Evolutionary conservation across 352 stramenopile genomes (phyloP).

Genomic region (Phytopythium vexans): DNA sequence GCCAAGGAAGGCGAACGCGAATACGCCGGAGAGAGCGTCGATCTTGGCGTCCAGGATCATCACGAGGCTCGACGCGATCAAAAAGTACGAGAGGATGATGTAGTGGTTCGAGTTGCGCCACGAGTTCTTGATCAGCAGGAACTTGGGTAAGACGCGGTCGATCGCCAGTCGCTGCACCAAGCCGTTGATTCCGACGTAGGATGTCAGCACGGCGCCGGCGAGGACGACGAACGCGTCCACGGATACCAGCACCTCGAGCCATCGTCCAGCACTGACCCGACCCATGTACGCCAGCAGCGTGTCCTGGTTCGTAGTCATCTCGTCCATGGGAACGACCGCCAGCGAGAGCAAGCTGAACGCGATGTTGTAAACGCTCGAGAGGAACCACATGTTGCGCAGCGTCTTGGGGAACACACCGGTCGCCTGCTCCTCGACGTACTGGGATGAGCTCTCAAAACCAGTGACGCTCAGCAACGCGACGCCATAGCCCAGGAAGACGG

Average conservation of each 20-base stretch:
- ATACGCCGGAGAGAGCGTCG: slow-evolving; percentile 76
- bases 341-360: slow-evolving; percentile 63
- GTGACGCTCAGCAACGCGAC: slow-evolving; percentile 76
- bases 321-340: slow-evolving; percentile 56
- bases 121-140: slow-evolving; percentile 56
- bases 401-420: slow-evolving; percentile 80
- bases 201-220: slow-evolving; percentile 65
- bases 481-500: slow-evolving; percentile 57
- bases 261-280: slow-evolving; percentile 16
- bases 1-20: slow-evolving; percentile 84
- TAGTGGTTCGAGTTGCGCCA: slow-evolving; percentile 78
- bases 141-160: slow-evolving; percentile 62
- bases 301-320: slow-evolving; percentile 56
- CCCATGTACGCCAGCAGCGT: slow-evolving; percentile 67
- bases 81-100: slow-evolving; percentile 79
- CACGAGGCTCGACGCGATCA: slow-evolving; percentile 67
- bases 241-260: slow-evolving; percentile 32
- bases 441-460: slow-evolving; percentile 79
- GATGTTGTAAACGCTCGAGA: slow-evolving; percentile 81
- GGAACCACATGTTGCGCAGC: slow-evolving; percentile 76
- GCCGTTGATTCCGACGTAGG: slow-evolving; percentile 66
- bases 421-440: slow-evolving; percentile 85
- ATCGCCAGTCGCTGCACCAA: slow-evolving; percentile 73
- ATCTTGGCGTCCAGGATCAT: slow-evolving; percentile 80
- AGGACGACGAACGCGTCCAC: slow-evolving; percentile 80